Base-by-base conservation (phyloP, 1,139 yeast species). In the Saccharomyces hybrid region DNA sequence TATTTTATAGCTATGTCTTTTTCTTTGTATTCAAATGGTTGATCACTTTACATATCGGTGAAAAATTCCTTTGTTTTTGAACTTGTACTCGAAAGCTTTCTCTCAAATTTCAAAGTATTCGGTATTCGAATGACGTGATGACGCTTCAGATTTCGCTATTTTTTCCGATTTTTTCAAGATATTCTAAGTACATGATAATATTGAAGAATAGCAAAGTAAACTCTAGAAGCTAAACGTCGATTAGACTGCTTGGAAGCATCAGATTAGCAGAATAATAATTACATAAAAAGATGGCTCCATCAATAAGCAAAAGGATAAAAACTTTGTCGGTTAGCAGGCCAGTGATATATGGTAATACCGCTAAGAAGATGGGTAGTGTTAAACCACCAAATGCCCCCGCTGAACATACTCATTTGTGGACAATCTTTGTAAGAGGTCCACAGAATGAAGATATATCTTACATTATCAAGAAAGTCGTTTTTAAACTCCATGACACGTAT, bases 381-480 rank as follows among this genome's bases (percentile, higher is more conserved):
- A 74, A 81, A 51, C 88, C 90, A 7, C 80, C 82, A 28, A 79
- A 79, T 52, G 87, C 95, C 1, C 96, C 97, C 2, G 77, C 78
- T 0, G 98, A 91, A 63, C 99, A 93, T 66, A 89, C 99, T 1
- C 99, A 93, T 70, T 78, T 82, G 55, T 93, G 99, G 99, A 91
- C 97, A 1, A 88, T 95, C 8, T 93, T 91, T 64, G 84, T 93
- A 46, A 80, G 85, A 56, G 97, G 95, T 32, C 95, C 93, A 0
- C 75, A 84, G 50, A 86, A 86, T 48, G 87, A 87, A 61, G 97
- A 93, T 65, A 73, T 93, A 49, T 82, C 96, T 2, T 87, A 88
- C 50, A 81, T 88, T 64, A 83, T 93, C 64, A 91, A 91, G 65
- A 86, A 88, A 68, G 98, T 95, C 1, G 91, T 93, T 0, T 93